phyloP scores from a whole-genome alignment of 768 basidiomycete genomes.

The Trametes sanguinea region DNA sequence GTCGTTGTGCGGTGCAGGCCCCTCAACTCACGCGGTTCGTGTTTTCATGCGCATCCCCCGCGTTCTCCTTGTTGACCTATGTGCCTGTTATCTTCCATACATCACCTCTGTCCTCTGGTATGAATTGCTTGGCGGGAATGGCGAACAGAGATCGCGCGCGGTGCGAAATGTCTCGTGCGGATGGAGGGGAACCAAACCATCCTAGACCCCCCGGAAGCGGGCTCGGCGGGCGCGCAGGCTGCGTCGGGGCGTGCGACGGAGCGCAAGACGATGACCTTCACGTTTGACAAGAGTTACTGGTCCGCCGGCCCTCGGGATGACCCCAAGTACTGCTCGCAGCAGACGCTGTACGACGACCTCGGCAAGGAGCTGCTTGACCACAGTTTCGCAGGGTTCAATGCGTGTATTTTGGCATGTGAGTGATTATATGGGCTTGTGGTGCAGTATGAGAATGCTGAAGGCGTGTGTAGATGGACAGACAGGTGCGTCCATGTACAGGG shows the following conservation, averaged over 20 bases:
- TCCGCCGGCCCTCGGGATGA: slow-evolving; percentile 90
- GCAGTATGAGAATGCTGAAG: slow-evolving; percentile 9
- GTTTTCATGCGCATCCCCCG: slow-evolving; percentile 7
- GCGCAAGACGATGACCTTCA: slow-evolving; percentile 86
- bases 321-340: slow-evolving; percentile 88
- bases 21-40: slow-evolving; percentile 89
- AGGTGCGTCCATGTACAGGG: slow-evolving; percentile 50
- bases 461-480: slow-evolving; percentile 70
- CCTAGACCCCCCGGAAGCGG: slow-evolving; percentile 84
- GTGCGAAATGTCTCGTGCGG: slow-evolving; percentile 90
- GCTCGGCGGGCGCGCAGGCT: slow-evolving; percentile 52
- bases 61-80: not conserved
- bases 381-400: slow-evolving; percentile 95
- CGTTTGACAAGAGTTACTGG: slow-evolving; percentile 99
- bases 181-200: slow-evolving; percentile 95
- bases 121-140: not conserved
- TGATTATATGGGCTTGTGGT: slow-evolving; percentile 27
- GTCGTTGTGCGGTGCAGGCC: slow-evolving; percentile 95
- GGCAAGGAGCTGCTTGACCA: slow-evolving; percentile 95
- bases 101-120: no score
- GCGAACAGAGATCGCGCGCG: slow-evolving; percentile 79
- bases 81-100: not conserved
- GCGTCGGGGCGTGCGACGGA: slow-evolving; percentile 83
- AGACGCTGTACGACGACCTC: slow-evolving; percentile 92
- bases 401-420: slow-evolving; percentile 98